These are phyloP conservation scores for Myriosclerotinia scirpicola DNA, from an alignment of 2,329 filamentous ascomycete species.

Conservation along the genomic window DNA sequence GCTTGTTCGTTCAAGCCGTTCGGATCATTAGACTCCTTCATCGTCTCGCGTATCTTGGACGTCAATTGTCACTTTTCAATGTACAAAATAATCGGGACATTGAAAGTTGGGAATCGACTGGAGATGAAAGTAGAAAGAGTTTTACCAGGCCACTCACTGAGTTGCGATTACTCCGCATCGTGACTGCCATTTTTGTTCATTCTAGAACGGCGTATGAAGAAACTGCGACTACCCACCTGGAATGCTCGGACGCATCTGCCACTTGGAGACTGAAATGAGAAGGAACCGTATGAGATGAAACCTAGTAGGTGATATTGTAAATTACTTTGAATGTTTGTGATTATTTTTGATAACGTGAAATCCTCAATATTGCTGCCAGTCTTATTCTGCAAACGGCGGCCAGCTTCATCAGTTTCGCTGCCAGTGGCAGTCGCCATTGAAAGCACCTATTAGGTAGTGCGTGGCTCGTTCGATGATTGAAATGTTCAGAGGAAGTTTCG, in stretches of 20 bases:
- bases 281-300: neutral
- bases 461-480: no score
- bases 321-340: no score
- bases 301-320: no score
- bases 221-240: neutral
- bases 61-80: neutral
- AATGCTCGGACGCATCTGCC: neutral
- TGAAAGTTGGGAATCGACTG: neutral
- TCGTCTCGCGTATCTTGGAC: neutral
- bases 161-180: conserved; percentile 2
- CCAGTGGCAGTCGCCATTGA: no score
- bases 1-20: neutral
- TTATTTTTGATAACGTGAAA: no score
- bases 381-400: no score
- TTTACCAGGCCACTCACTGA: neutral
- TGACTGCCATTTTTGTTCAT: conserved; percentile 6
- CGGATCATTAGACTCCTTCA: neutral
- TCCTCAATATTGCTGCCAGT: no score
- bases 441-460: no score
- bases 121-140: neutral
- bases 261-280: neutral
- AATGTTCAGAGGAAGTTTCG: no score
- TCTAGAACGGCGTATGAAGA: neutral
- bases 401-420: no score
- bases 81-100: neutral